These are phyloP conservation scores for Serendipita indica DNA, from an alignment of 768 basidiomycete species.

Conservation along the genomic window DNA sequence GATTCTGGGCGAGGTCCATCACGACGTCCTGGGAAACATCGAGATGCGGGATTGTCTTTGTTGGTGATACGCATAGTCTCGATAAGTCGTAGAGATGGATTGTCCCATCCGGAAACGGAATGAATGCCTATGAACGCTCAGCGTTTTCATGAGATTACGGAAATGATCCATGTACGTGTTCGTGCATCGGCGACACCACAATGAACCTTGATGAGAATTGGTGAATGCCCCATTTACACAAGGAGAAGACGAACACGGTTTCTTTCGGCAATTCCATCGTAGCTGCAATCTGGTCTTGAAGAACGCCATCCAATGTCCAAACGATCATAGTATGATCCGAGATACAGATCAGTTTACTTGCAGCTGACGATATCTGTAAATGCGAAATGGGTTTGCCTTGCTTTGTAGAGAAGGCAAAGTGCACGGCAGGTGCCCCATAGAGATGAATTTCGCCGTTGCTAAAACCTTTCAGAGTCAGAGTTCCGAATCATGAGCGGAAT, in stretches of 20 bases:
- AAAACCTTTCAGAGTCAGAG: not conserved
- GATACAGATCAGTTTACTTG: not conserved
- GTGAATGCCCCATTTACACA: not conserved
- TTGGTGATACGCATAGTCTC: not conserved
- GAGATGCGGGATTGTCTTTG: not conserved
- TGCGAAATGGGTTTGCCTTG: not conserved
- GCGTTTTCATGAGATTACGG: not conserved
- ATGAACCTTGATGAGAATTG: not conserved
- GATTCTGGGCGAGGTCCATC: not conserved
- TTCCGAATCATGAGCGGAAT: not conserved
- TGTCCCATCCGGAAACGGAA: slow-evolving; percentile 8
- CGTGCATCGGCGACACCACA: not conserved
- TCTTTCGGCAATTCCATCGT: not conserved
- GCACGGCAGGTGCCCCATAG: not conserved
- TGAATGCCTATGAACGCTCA: slow-evolving; percentile 1
- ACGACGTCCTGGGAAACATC: not conserved
- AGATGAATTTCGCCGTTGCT: slow-evolving; percentile 7
- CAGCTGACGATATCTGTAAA: not conserved
- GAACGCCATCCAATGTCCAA: not conserved
- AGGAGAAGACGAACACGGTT: not conserved
- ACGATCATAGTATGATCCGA: not conserved
- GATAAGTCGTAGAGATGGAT: not conserved
- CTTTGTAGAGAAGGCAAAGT: not conserved
- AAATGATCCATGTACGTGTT: not conserved
- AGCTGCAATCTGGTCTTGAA: not conserved